phyloP scores from a whole-genome alignment of 768 basidiomycete species.

The Neoboletus brunneissimus region DNA sequence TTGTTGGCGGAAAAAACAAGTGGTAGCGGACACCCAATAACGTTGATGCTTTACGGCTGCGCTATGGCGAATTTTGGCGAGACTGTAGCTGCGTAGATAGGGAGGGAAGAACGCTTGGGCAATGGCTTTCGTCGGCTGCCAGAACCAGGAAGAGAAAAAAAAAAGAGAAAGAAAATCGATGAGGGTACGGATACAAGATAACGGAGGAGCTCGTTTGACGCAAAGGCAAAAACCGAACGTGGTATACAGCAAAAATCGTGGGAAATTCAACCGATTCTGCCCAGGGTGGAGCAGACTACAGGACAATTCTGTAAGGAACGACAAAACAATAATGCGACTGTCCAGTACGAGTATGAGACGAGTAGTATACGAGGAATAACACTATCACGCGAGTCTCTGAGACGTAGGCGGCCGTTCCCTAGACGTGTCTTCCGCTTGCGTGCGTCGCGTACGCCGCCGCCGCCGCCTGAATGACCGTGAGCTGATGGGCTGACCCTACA shows the following conservation, averaged over 20 bases:
- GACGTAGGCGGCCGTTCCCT: neutral
- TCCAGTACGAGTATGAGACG: neutral
- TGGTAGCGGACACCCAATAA: conserved; percentile 16
- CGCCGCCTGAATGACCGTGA: conserved; percentile 19
- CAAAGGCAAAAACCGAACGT: conserved; percentile 34
- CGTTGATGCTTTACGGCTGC: conserved; percentile 20
- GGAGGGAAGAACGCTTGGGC: conserved; percentile 1
- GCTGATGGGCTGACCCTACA: neutral
- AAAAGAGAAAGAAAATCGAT: conserved; percentile 30
- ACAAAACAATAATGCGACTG: neutral
- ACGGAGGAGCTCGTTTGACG: conserved; percentile 33
- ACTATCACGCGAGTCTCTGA: neutral
- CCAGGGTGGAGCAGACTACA: neutral
- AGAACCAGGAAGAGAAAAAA: conserved; percentile 19
- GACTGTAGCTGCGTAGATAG: conserved; percentile 2
- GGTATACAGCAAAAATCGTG: conserved; percentile 29
- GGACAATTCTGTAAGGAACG: neutral
- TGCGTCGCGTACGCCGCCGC: conserved; percentile 29
- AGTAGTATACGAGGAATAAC: neutral
- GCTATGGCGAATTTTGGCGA: conserved; percentile 21
- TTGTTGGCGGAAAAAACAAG: conserved; percentile 28
- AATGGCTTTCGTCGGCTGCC: conserved; percentile 22
- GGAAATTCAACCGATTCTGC: conserved; percentile 18
- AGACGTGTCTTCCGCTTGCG: conserved; percentile 9
- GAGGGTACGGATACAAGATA: conserved; percentile 33